Evolutionary conservation across 2,329 filamentous ascomycete genomes (phyloP).

Genomic region (Fonsecaea multimorphosa): DNA sequence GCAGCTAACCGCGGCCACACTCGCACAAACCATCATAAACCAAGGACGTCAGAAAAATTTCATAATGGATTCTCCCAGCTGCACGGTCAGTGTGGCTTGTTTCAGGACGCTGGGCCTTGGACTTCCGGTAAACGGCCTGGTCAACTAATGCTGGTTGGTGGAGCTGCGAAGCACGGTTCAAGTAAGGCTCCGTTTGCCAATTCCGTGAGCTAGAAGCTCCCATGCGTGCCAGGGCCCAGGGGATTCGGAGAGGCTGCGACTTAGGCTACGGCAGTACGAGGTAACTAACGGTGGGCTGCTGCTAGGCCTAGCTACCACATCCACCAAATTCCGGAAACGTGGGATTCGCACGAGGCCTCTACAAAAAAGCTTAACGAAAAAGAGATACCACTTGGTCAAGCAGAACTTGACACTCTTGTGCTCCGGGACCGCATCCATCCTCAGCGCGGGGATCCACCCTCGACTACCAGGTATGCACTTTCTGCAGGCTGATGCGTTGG

Average conservation of each 20-base stretch:
- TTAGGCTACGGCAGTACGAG: neutral
- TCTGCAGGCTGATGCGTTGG: slow-evolving; percentile 8
- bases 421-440: slow-evolving; percentile 5
- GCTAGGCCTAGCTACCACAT: slow-evolving; percentile 7
- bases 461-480: slow-evolving; percentile 7
- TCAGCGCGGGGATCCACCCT: neutral
- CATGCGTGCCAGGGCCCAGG: slow-evolving; percentile 7
- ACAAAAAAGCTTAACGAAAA: neutral
- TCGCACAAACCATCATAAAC: slow-evolving; percentile 26
- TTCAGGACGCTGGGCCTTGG: slow-evolving; percentile 30
- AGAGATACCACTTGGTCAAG: neutral
- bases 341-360: slow-evolving; percentile 14
- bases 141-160: slow-evolving; percentile 11
- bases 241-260: neutral
- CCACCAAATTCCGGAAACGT: slow-evolving; percentile 30
- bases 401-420: slow-evolving; percentile 1
- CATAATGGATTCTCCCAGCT: slow-evolving; percentile 13
- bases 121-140: slow-evolving; percentile 11
- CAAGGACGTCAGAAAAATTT: slow-evolving; percentile 24
- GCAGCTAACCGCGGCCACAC: slow-evolving; percentile 30
- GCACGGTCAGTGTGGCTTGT: slow-evolving; percentile 30
- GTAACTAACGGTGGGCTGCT: slow-evolving; percentile 3
- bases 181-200: slow-evolving; percentile 13
- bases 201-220: slow-evolving; percentile 21
- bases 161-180: slow-evolving; percentile 17